These are phyloP conservation scores for Crepidotus variabilis DNA, from an alignment of 768 basidiomycete genomes.

Conservation along the genomic window DNA sequence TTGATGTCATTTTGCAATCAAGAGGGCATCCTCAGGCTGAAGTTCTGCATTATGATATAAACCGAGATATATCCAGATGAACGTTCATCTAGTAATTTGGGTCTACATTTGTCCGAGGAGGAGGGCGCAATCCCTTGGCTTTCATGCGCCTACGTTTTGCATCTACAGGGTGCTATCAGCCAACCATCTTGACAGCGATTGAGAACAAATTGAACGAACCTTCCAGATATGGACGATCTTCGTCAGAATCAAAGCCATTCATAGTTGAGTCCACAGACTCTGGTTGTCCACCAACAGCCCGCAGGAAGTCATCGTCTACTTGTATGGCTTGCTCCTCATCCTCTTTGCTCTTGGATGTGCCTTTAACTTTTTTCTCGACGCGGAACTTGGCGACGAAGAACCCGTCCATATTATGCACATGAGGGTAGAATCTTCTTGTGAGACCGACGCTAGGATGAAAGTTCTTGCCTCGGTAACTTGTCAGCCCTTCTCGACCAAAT, in stretches of 20 bases:
- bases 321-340: conserved; percentile 26
- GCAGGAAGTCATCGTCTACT: conserved; percentile 26
- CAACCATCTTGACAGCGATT: background rate
- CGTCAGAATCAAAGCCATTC: conserved; percentile 66
- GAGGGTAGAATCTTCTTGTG: conserved; percentile 90
- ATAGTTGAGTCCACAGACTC: conserved; percentile 28
- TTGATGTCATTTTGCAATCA: background rate
- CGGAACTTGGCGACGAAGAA: conserved; percentile 99
- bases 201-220: conserved; percentile 46
- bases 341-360: conserved; percentile 19
- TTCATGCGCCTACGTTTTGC: conserved; percentile 74
- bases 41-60: background rate
- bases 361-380: conserved; percentile 75
- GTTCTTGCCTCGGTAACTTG: conserved; percentile 83
- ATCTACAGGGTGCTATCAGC: conserved; percentile 37
- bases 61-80: background rate
- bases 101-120: conserved; percentile 42
- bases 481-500: conserved; percentile 92
- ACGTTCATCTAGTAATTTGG: conserved; percentile 21
- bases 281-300: conserved; percentile 21
- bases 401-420: conserved; percentile 99
- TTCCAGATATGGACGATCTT: conserved; percentile 74
- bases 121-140: conserved; percentile 67
- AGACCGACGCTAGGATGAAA: conserved; percentile 77
- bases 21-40: too few species aligned